A percentile compares a stretch with the other conserved stretches of the same genome.
phyloP scores from a whole-genome alignment of 768 basidiomycete genomes.

The Kwoniella sp. region DNA sequence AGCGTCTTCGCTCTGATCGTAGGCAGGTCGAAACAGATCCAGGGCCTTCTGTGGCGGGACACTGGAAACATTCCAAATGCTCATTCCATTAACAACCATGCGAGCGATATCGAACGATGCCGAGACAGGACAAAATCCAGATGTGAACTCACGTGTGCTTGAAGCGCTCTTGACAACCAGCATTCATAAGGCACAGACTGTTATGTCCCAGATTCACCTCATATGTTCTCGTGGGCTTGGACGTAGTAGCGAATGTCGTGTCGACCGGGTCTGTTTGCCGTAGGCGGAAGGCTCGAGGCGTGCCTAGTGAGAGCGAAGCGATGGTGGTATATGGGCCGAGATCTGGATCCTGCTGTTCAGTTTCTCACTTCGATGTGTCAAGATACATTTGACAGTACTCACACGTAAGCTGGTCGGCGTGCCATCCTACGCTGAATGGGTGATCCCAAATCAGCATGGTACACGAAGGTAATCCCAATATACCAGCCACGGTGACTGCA shows the following conservation, averaged over 20 bases:
- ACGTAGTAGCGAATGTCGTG: slow-evolving; percentile 27
- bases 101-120: not conserved
- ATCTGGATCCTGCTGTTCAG: slow-evolving; percentile 31
- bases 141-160: slow-evolving; percentile 51
- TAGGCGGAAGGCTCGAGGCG: slow-evolving; percentile 53
- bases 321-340: slow-evolving; percentile 57
- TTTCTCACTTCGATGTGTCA: too few relatives aligned
- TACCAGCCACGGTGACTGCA: not conserved
- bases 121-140: not conserved
- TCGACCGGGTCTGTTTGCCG: slow-evolving; percentile 45
- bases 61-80: slow-evolving; percentile 14
- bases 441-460: not conserved
- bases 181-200: slow-evolving; percentile 53
- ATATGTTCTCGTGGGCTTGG: slow-evolving; percentile 49
- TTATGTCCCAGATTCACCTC: slow-evolving; percentile 54
- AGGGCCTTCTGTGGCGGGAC: slow-evolving; percentile 51
- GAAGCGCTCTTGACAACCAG: slow-evolving; percentile 55
- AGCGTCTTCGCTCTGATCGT: slow-evolving; percentile 24
- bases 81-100: too few relatives aligned
- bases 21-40: slow-evolving; percentile 53
- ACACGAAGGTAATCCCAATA: not conserved
- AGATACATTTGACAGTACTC: slow-evolving; percentile 9
- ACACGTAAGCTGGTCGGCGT: slow-evolving; percentile 56
- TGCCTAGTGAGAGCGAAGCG: slow-evolving; percentile 55
- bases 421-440: slow-evolving; percentile 52